Evolutionary conservation across 192 early-diverging fungal genomes (phyloP).

Genomic region (Glomus cerebriforme): DNA sequence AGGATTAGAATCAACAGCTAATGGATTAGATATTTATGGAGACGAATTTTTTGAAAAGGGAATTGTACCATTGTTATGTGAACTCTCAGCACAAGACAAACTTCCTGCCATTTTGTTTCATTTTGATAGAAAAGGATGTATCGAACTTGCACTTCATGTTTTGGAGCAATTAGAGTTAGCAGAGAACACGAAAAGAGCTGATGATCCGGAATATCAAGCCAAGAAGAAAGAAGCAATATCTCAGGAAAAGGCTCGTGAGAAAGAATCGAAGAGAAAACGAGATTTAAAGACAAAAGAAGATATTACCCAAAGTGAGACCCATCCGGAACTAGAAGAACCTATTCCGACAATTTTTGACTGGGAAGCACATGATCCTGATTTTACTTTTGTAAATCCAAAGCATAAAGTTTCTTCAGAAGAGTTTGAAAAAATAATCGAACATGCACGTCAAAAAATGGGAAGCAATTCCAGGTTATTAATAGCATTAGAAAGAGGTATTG

Average conservation of each 20-base stretch:
- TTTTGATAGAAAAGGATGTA: constrained; percentile 42
- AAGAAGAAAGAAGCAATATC: constrained; percentile 37
- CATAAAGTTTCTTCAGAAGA: constrained; percentile 27
- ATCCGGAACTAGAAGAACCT: neutral
- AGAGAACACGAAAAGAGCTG: constrained; percentile 36
- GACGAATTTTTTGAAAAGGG: neutral
- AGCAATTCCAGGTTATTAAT: neutral
- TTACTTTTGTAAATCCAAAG: constrained; percentile 35
- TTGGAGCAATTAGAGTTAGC: constrained; percentile 29
- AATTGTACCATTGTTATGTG: constrained; percentile 30
- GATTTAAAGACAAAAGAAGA: constrained; percentile 3
- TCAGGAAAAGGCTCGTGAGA: constrained; percentile 27
- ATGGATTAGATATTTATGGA: constrained; percentile 32
- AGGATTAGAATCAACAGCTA: constrained; percentile 36
- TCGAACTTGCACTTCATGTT: constrained; percentile 31
- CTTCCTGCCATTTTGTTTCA: constrained; percentile 47
- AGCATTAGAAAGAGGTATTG: constrained; percentile 43
- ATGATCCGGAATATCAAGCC: constrained; percentile 24
- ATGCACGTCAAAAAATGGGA: constrained; percentile 20
- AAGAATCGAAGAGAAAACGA: constrained; percentile 1
- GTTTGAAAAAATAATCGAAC: constrained; percentile 8
- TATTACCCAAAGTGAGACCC: constrained; percentile 10
- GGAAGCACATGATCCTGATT: constrained; percentile 36
- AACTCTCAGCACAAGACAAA: constrained; percentile 42
- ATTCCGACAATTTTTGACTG: constrained; percentile 37